phyloP scores from a whole-genome alignment of 2,329 filamentous ascomycete species.

The Myrmaecium sp. region DNA sequence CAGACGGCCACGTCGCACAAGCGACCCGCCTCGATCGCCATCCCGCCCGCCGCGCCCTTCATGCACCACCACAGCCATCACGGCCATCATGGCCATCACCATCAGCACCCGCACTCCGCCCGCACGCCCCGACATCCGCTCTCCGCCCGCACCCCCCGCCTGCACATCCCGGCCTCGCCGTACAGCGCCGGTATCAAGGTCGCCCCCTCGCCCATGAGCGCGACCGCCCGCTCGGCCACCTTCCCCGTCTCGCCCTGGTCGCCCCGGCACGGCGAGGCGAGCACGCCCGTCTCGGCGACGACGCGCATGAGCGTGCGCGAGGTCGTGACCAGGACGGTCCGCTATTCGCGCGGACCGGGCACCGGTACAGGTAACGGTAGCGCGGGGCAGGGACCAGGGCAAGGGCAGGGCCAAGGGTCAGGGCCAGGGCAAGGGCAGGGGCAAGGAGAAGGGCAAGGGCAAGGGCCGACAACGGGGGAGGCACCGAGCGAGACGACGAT shows the following conservation, averaged over 20 bases:
- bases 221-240: constrained; percentile 44
- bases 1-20: constrained; percentile 27
- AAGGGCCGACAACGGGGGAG: no score
- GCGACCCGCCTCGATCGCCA: constrained; percentile 36
- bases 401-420: no score
- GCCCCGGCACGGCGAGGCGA: constrained; percentile 57
- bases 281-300: constrained; percentile 53
- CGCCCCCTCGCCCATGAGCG: constrained; percentile 51
- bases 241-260: constrained; percentile 47
- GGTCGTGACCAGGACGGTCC: constrained; percentile 86
- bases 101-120: not conserved
- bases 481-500: no score
- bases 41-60: constrained; percentile 43
- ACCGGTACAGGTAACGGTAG: no score
- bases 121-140: constrained; percentile 36
- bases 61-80: no score
- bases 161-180: constrained; percentile 66
- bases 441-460: no score
- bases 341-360: constrained; percentile 66
- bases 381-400: no score
- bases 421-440: no score
- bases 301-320: constrained; percentile 59
- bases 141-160: constrained; percentile 41
- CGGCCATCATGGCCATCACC: no score
- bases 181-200: constrained; percentile 36